Conservation (phyloP, 2,329 filamentous ascomycete genomes). For the Podosphaera xanthii region DNA sequence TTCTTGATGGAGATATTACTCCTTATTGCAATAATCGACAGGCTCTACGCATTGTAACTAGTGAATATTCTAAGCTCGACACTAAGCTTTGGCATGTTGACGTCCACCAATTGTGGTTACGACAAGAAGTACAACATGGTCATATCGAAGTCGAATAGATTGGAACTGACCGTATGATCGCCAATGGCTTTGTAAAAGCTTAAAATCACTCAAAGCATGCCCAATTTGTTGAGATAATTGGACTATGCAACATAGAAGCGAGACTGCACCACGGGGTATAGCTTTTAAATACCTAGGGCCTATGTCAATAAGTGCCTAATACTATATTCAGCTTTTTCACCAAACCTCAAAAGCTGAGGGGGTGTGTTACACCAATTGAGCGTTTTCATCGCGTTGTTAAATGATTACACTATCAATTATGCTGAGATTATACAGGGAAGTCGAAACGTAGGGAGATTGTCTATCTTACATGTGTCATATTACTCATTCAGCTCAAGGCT, state of each 20-base stretch:
- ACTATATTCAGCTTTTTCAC: neutral
- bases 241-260: neutral
- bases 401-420: no score
- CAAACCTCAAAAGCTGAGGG: neutral
- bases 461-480: no score
- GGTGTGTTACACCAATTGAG: neutral
- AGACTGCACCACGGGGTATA: neutral
- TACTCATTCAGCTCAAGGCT: no score
- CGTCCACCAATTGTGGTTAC: neutral
- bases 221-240: neutral
- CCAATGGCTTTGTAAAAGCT: neutral
- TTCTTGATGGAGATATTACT: neutral
- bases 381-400: no score
- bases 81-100: neutral
- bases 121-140: neutral
- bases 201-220: neutral
- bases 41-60: neutral
- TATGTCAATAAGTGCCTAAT: neutral
- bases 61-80: neutral
- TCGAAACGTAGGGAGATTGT: no score
- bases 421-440: no score
- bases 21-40: neutral
- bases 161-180: neutral
- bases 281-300: neutral
- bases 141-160: neutral